These are phyloP conservation scores for Wickerhamomyces chaumierensis DNA, from an alignment of 805 yeast species.

Conservation along the genomic window DNA sequence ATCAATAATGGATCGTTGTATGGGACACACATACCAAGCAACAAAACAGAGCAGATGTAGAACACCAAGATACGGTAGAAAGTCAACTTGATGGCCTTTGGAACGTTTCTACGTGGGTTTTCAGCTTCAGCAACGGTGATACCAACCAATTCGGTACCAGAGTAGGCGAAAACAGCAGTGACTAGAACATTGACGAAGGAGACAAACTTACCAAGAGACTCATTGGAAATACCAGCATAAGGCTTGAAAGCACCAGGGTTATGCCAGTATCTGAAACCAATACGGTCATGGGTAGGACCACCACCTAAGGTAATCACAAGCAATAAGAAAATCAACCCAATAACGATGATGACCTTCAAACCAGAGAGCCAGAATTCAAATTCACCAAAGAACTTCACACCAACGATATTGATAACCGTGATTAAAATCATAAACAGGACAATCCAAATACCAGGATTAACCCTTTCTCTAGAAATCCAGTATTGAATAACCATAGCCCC, in stretches of 20 bases:
- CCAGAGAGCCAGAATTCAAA: conserved; percentile 69
- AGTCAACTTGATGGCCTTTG: conserved; percentile 61
- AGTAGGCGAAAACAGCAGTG: conserved; percentile 68
- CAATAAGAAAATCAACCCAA: conserved; percentile 59
- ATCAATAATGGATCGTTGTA: conserved; percentile 41
- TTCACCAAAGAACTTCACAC: conserved; percentile 65
- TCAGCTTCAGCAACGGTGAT: conserved; percentile 65
- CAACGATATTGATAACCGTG: conserved; percentile 44
- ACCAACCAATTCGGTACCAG: conserved; percentile 71
- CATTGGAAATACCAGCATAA: conserved; percentile 40
- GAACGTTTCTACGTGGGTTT: conserved; percentile 38
- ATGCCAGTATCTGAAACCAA: conserved; percentile 76
- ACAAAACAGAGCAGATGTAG: conserved; percentile 53
- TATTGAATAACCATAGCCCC: conserved; percentile 53
- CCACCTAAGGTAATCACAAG: conserved; percentile 69
- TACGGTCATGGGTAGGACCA: conserved; percentile 48
- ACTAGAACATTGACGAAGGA: conserved; percentile 63
- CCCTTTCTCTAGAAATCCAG: conserved; percentile 46
- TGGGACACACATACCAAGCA: conserved; percentile 63
- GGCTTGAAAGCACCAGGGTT: conserved; percentile 70
- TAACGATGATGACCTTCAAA: conserved; percentile 54
- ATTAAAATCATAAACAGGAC: conserved; percentile 50
- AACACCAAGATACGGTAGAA: conserved; percentile 54
- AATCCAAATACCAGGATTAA: conserved; percentile 67
- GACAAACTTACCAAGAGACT: conserved; percentile 45